phyloP scores from a whole-genome alignment of 108 stramenopile species.

The Skeletonema menzelii region DNA sequence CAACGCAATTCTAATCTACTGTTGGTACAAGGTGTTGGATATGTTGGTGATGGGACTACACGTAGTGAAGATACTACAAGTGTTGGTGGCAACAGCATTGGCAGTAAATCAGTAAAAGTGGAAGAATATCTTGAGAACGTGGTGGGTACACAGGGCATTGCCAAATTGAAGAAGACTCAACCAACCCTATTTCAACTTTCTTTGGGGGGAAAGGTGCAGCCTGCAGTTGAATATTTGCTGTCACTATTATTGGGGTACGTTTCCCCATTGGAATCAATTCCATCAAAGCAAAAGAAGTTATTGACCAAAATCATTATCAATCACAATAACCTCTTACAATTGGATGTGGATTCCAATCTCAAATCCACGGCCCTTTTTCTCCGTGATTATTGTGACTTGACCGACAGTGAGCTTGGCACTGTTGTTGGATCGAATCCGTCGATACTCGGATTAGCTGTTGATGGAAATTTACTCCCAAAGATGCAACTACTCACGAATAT shows the following conservation, averaged over 20 bases:
- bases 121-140: constrained; percentile 47
- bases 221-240: constrained; percentile 43
- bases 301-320: constrained; percentile 46
- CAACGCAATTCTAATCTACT: constrained; percentile 71
- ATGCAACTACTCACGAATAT: constrained; percentile 37
- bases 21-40: constrained; percentile 66
- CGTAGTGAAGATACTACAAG: not conserved
- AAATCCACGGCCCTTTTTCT: constrained; percentile 58
- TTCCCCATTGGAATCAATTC: not conserved
- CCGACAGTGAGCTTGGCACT: constrained; percentile 25
- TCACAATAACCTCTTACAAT: constrained; percentile 58
- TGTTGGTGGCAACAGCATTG: not conserved
- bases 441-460: constrained; percentile 54
- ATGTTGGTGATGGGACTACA: constrained; percentile 27
- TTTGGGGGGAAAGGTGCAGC: constrained; percentile 40
- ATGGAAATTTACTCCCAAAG: constrained; percentile 56
- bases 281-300: constrained; percentile 22
- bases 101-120: constrained; percentile 9
- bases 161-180: constrained; percentile 49
- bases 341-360: constrained; percentile 67
- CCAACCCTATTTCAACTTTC: constrained; percentile 69
- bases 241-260: constrained; percentile 13
- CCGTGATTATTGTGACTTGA: constrained; percentile 28
- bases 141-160: constrained; percentile 32
- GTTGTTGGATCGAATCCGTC: constrained; percentile 42